phyloP scores from a whole-genome alignment of 2,329 filamentous ascomycete genomes.

The Echinosphaeria canescens region DNA sequence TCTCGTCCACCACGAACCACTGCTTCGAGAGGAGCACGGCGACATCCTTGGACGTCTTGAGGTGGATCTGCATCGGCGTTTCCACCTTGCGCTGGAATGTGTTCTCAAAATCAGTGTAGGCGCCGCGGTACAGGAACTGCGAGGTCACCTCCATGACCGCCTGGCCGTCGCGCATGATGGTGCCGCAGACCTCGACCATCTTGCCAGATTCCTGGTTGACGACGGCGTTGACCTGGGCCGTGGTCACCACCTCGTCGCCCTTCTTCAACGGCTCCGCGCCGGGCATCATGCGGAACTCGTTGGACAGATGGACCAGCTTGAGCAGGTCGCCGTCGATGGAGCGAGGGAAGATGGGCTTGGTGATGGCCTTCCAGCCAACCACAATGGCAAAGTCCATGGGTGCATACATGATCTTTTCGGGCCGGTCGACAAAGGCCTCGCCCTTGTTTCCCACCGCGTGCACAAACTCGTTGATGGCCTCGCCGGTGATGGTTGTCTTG shows the following conservation, averaged over 20 bases:
- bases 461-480: slow-evolving; percentile 97
- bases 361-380: slow-evolving; percentile 98
- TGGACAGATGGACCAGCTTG: slow-evolving; percentile 91
- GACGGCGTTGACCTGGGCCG: slow-evolving; percentile 89
- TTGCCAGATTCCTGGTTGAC: slow-evolving; percentile 97
- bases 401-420: slow-evolving; percentile 81
- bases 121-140: slow-evolving; percentile 90
- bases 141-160: slow-evolving; percentile 97
- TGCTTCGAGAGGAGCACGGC: slow-evolving; percentile 91
- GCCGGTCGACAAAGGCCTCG: slow-evolving; percentile 89
- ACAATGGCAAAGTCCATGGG: slow-evolving; percentile 99
- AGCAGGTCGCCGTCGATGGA: slow-evolving; percentile 90
- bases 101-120: slow-evolving; percentile 87
- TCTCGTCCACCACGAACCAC: slow-evolving; percentile 75
- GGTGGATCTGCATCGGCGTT: slow-evolving; percentile 81
- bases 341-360: slow-evolving; percentile 95
- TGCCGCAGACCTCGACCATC: slow-evolving; percentile 99
- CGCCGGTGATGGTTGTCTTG: slow-evolving; percentile 63
- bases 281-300: slow-evolving; percentile 95
- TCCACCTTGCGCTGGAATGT: slow-evolving; percentile 97
- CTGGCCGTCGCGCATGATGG: slow-evolving; percentile 63
- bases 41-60: slow-evolving; percentile 75
- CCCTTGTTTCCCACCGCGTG: slow-evolving; percentile 96
- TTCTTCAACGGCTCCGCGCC: slow-evolving; percentile 91
- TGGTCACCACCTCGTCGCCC: slow-evolving; percentile 80